These are phyloP conservation scores for Pseudogymnoascus sp. DNA, from an alignment of 2,329 filamentous ascomycete genomes.

Conservation along the genomic window DNA sequence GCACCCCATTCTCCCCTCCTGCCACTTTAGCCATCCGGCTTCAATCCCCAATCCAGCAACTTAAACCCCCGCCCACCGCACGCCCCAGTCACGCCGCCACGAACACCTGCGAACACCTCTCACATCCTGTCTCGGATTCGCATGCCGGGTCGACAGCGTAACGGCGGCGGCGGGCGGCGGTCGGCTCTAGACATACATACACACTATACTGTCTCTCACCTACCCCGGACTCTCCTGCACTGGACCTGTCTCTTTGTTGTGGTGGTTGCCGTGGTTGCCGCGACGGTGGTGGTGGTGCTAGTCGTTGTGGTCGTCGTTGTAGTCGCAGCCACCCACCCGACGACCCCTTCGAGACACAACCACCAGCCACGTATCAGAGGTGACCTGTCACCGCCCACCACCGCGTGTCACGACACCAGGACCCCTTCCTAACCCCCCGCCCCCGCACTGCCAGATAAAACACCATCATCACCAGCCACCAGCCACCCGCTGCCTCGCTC, in stretches of 20 bases:
- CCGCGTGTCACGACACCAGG: constrained; percentile 1
- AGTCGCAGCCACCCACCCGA: neutral
- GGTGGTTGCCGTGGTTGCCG: neutral
- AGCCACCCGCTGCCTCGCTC: too few relatives aligned
- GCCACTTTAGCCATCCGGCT: neutral
- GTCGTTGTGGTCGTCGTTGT: neutral
- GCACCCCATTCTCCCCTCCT: neutral
- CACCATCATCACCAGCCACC: neutral
- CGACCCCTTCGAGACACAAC: neutral
- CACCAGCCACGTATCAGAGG: neutral
- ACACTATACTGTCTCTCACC: neutral
- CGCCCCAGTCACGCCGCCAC: neutral
- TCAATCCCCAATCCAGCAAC: neutral
- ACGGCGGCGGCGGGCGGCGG: neutral
- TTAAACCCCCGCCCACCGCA: neutral
- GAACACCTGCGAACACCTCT: neutral
- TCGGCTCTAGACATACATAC: neutral
- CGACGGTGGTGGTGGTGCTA: neutral
- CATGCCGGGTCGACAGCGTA: neutral
- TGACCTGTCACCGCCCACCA: constrained; percentile 3
- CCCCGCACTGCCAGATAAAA: neutral
- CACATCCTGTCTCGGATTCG: neutral
- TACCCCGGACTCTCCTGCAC: neutral
- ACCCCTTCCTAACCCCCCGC: neutral
- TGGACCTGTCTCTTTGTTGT: neutral